phyloP scores from a whole-genome alignment of 176 grass and related monocot species.

The Cenchrus purpureus region DNA sequence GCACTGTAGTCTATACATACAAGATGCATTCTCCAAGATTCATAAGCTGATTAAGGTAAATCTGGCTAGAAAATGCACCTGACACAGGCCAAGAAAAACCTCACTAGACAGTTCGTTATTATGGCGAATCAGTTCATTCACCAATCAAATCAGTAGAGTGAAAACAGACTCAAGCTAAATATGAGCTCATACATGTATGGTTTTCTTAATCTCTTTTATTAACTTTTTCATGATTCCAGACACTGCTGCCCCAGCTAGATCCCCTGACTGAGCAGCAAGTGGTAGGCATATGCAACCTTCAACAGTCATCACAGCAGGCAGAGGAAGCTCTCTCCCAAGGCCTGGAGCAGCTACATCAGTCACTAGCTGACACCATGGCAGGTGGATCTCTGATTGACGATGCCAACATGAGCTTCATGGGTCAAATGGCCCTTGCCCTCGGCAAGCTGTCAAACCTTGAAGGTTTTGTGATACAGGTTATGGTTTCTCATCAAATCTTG shows the following conservation, averaged over 20 bases:
- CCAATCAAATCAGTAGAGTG: not conserved
- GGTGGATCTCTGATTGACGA: slow-evolving; percentile 54
- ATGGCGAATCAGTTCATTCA: not conserved
- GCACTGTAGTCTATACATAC: not conserved
- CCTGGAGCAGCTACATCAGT: slow-evolving; percentile 79
- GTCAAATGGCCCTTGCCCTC: slow-evolving; percentile 77
- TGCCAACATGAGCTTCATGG: slow-evolving; percentile 65
- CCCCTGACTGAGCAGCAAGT: slow-evolving; percentile 90
- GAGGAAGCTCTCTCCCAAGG: slow-evolving; percentile 96
- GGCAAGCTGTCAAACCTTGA: slow-evolving; percentile 82
- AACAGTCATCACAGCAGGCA: slow-evolving; percentile 87
- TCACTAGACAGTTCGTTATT: not conserved
- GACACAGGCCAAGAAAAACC: not conserved
- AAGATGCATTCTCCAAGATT: not conserved
- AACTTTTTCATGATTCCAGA: slow-evolving; percentile 41
- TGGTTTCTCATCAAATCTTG: slow-evolving; percentile 14
- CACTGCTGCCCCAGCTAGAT: slow-evolving; percentile 73
- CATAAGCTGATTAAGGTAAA: not conserved
- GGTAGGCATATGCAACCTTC: slow-evolving; percentile 71
- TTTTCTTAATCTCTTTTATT: slow-evolving; percentile 23
- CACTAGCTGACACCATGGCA: slow-evolving; percentile 64
- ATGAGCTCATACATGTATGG: not conserved
- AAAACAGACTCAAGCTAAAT: not conserved
- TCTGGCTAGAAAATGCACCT: not conserved
- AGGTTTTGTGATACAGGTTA: slow-evolving; percentile 89